phyloP scores from a whole-genome alignment of 257 asterid genomes.

The Verbascum thapsus region DNA sequence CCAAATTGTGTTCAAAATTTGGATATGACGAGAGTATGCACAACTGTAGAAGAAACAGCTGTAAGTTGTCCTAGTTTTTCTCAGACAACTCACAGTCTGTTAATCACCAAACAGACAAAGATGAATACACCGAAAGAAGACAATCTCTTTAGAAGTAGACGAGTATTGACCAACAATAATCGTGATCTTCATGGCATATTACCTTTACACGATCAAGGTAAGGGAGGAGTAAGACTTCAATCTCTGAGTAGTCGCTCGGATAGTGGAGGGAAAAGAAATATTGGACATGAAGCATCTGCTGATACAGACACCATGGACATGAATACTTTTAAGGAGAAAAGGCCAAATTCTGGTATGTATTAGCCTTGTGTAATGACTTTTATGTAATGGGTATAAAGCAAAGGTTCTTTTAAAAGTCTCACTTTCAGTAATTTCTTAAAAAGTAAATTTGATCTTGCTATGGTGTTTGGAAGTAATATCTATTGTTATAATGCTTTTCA shows the following conservation, averaged over 20 bases:
- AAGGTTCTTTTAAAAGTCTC: no score
- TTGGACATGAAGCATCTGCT: slow-evolving; percentile 65
- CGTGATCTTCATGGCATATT: slow-evolving; percentile 29
- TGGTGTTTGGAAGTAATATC: slow-evolving; percentile 9
- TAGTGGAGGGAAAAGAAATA: slow-evolving; percentile 41
- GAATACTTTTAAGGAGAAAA: slow-evolving; percentile 44
- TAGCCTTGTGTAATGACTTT: neutral
- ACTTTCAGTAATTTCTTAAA: no score
- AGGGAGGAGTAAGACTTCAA: slow-evolving; percentile 45
- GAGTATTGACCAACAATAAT: no score
- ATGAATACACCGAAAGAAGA: slow-evolving; percentile 37
- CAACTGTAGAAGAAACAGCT: slow-evolving; percentile 38
- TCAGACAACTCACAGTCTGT: slow-evolving; percentile 53
- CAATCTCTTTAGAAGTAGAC: slow-evolving; percentile 28
- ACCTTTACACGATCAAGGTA: slow-evolving; percentile 40
- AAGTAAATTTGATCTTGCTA: slow-evolving; percentile 10
- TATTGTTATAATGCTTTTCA: neutral
- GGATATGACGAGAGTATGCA: slow-evolving; percentile 53
- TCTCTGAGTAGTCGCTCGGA: slow-evolving; percentile 42
- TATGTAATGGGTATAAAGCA: slow-evolving; percentile 20
- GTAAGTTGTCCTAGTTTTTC: slow-evolving; percentile 48
- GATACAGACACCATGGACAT: slow-evolving; percentile 67
- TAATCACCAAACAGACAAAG: slow-evolving; percentile 45
- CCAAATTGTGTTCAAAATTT: slow-evolving; percentile 37
- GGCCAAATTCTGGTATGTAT: slow-evolving; percentile 42